phyloP scores from a whole-genome alignment of 2,329 filamentous ascomycete species.

The Aspergillus fumigatus region DNA sequence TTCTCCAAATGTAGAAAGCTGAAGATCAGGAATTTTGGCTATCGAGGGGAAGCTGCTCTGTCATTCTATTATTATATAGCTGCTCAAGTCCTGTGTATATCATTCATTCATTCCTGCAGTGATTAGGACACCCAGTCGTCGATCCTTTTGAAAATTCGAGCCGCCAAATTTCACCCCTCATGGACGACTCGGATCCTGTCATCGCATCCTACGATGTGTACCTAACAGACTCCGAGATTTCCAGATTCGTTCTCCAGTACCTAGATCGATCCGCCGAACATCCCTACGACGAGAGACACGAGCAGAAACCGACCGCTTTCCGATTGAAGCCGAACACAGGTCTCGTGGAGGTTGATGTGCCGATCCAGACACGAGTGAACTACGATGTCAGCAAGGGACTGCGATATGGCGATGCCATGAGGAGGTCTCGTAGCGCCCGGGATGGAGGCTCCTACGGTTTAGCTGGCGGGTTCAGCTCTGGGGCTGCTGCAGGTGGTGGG shows the following conservation, averaged over 20 bases:
- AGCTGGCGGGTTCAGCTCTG: constrained; percentile 68
- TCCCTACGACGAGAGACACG: constrained; percentile 54
- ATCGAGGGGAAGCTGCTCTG: neutral
- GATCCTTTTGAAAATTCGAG: neutral
- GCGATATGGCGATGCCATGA: constrained; percentile 73
- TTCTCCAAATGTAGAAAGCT: neutral
- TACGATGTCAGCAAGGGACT: constrained; percentile 84
- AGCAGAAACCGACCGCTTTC: constrained; percentile 62
- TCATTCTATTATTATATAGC: neutral
- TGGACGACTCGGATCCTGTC: constrained; percentile 55
- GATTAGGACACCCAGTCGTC: neutral
- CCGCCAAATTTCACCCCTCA: neutral
- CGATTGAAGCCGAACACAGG: constrained; percentile 78
- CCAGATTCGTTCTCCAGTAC: constrained; percentile 82
- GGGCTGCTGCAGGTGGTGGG: constrained; percentile 26
- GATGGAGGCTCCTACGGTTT: constrained; percentile 66
- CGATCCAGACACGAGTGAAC: constrained; percentile 64
- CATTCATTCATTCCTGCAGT: neutral
- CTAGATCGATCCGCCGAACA: constrained; percentile 62
- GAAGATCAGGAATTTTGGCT: neutral
- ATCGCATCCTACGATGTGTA: constrained; percentile 76
- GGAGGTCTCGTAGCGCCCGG: constrained; percentile 48
- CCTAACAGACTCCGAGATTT: constrained; percentile 69
- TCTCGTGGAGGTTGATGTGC: constrained; percentile 89
- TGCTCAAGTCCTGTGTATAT: neutral